Evolutionary conservation across 164 flowering plant species (phyloP), one percentile per base, ranked within the genome.

Genomic region (Stephania cephalantha): DNA sequence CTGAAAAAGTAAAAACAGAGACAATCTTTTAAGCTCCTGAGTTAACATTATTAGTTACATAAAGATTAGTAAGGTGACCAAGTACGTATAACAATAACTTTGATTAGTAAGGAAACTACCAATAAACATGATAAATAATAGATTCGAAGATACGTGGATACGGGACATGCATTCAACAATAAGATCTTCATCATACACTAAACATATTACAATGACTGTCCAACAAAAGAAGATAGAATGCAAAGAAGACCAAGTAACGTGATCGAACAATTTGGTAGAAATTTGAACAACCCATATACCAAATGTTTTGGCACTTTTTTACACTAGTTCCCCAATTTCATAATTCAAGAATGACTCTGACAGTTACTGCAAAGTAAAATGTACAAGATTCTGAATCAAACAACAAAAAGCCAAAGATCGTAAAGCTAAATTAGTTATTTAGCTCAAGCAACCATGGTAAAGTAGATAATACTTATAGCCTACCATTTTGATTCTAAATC

Each of bases 1-100:
- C 99, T 95, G 86, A 84, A 79, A 78, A 63, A 9, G 69, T 6
- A 69, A 42, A 72, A 53, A 76, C 10, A 42, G 15, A 30, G 2
- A 30, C 31, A 9, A 30, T 31, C 18, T 45, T 46, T 46, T 70
- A 8, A 25, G 35, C 55, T 74, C 58, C 71, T 64, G 55, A 45
- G 72, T 55, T 9, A 6, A n/a, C 6, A 58, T 42, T 42, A 68
- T 12, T 20, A 17, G 52, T 4, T 20, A 71, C 29, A n/a, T n/a
- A 73, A 63, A n/a, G 30, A 66, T 65, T 20, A 12, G 17, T 13
- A 50, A 7, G 11, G 9, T 5, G 7, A 61, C 20, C 20, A 61
- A 5, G 10, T 7, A 61, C 1, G 8, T 61, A 61, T 25, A 61
- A n/a, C 66, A 61, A 9, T 18, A 61, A 61, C 7, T 61, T 35